A percentile compares a stretch with the other conserved stretches of the same genome.
Conservation (phyloP, 345 rosid genomes). For the Clausena lansium region DNA sequence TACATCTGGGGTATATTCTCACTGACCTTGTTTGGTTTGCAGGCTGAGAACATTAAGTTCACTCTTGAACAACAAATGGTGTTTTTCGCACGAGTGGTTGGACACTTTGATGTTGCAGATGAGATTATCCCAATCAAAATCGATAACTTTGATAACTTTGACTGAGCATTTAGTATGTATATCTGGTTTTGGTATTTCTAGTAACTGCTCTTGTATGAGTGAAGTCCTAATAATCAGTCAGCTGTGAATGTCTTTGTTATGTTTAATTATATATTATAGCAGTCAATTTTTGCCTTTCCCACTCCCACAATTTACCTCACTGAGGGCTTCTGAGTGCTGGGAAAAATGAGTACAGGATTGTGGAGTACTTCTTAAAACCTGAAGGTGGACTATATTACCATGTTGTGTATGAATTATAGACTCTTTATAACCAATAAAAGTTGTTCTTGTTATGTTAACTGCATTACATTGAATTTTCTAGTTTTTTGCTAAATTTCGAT, state of each 20-base stretch:
- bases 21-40: constrained; percentile 26
- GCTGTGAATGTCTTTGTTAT: background rate
- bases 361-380: background rate
- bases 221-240: background rate
- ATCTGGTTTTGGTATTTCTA: background rate
- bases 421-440: background rate
- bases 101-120: constrained; percentile 75
- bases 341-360: background rate
- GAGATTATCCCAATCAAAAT: constrained; percentile 65
- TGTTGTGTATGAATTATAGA: background rate
- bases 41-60: constrained; percentile 92
- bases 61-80: constrained; percentile 91
- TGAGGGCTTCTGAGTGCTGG: background rate
- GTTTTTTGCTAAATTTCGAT: background rate
- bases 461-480: background rate
- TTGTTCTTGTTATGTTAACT: background rate
- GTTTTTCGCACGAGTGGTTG: constrained; percentile 77
- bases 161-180: constrained; percentile 23
- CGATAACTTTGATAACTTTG: constrained; percentile 84
- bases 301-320: background rate
- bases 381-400: background rate
- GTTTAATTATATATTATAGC: background rate
- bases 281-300: background rate
- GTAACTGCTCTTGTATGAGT: background rate
- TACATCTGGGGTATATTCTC: background rate